These are phyloP conservation scores for Phialophora expanda DNA, from an alignment of 2,329 filamentous ascomycete genomes.

Conservation along the genomic window DNA sequence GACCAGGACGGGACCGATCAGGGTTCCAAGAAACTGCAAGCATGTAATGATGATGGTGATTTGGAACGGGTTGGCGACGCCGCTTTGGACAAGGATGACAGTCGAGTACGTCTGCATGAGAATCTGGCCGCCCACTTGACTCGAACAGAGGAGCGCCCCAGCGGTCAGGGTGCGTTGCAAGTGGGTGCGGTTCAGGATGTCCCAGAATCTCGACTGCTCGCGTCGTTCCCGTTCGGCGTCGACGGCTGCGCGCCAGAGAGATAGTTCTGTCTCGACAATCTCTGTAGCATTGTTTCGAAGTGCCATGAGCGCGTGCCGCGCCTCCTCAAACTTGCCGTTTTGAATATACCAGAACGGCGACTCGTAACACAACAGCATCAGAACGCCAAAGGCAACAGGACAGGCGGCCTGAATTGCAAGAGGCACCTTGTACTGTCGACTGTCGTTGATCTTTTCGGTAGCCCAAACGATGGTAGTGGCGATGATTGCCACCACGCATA, in stretches of 20 bases:
- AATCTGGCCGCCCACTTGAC: conserved; percentile 48
- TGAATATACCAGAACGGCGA: conserved; percentile 61
- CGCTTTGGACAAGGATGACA: conserved; percentile 46
- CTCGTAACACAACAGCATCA: conserved; percentile 51
- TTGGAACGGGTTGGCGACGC: conserved; percentile 44
- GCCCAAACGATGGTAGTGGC: conserved; percentile 46
- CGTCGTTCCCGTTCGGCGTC: conserved; percentile 40
- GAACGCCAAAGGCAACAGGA: conserved; percentile 38
- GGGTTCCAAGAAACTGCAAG: conserved; percentile 46
- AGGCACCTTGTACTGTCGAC: conserved; percentile 45
- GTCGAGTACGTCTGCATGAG: conserved; percentile 48
- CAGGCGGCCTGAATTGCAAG: conserved; percentile 46
- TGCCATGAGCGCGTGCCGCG: conserved; percentile 54
- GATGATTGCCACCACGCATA: conserved; percentile 43
- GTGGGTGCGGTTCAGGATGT: conserved; percentile 46
- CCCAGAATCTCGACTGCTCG: conserved; percentile 43
- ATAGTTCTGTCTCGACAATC: conserved; percentile 23
- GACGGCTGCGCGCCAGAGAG: conserved; percentile 34
- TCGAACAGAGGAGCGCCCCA: conserved; percentile 46
- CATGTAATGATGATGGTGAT: conserved; percentile 47
- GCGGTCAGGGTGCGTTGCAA: conserved; percentile 47
- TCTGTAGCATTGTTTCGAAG: conserved; percentile 47
- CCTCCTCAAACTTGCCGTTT: conserved; percentile 56
- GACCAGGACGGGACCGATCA: conserved; percentile 45
- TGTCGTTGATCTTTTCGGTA: conserved; percentile 41